phyloP scores from a whole-genome alignment of 352 stramenopile species.

The Globisporangium cederbergense region DNA sequence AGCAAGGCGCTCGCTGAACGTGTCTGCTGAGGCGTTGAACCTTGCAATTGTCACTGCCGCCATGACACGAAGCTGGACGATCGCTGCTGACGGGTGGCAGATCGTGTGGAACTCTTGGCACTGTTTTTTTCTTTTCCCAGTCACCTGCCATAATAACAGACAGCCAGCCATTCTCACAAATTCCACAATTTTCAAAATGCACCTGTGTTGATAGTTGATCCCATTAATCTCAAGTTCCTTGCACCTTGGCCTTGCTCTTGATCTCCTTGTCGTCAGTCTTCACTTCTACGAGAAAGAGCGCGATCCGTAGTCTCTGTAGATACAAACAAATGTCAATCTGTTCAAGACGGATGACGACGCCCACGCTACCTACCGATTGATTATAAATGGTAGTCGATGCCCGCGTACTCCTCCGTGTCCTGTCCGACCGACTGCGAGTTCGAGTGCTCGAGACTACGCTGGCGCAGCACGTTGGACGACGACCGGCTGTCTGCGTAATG shows the following conservation, averaged over 20 bases:
- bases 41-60: too few species aligned
- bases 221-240: neutral
- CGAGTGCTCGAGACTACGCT: conserved; percentile 52
- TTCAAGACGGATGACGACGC: neutral
- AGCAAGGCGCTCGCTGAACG: neutral
- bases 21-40: neutral
- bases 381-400: conserved; percentile 87
- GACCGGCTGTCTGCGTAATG: conserved; percentile 60
- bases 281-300: neutral
- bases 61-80: too few species aligned
- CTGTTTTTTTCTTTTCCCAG: too few species aligned
- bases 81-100: too few species aligned
- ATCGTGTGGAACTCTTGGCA: too few species aligned
- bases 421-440: conserved; percentile 67
- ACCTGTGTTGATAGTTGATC: neutral
- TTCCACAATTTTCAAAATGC: neutral
- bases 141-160: neutral
- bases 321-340: conserved; percentile 5
- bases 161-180: neutral
- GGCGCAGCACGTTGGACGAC: conserved; percentile 41
- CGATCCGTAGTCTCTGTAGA: neutral
- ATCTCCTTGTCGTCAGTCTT: neutral
- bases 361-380: neutral
- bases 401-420: conserved; percentile 78
- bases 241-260: neutral